phyloP scores from a whole-genome alignment of 352 stramenopile species.

The Phytopythium aichiense region DNA sequence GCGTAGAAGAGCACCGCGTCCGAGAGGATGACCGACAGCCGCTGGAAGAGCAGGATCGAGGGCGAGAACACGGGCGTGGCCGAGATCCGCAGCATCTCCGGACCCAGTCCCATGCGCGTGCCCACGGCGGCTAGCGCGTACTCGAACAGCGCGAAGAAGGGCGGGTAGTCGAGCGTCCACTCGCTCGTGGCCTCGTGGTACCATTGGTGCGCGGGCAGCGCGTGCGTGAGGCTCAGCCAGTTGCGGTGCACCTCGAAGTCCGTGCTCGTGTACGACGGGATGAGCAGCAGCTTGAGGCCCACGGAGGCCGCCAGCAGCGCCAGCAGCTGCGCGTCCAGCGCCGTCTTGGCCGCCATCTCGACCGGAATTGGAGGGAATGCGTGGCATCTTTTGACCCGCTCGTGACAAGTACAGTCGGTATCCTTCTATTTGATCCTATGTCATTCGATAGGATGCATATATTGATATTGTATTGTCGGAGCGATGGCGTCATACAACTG shows the following conservation, averaged over 20 bases:
- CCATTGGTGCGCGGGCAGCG: conserved; percentile 87
- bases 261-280: conserved; percentile 93
- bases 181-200: conserved; percentile 95
- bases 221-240: conserved; percentile 95
- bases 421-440: background rate
- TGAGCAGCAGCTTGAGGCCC: conserved; percentile 86
- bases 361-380: background rate
- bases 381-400: background rate
- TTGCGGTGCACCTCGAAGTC: conserved; percentile 99
- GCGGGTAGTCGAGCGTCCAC: conserved; percentile 99
- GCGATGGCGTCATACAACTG: background rate
- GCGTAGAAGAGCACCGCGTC: conserved; percentile 90
- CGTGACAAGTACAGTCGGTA: background rate
- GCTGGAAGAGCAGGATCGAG: conserved; percentile 88
- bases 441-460: background rate
- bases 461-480: background rate
- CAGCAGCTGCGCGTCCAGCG: conserved; percentile 34
- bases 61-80: conserved; percentile 49
- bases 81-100: conserved; percentile 62
- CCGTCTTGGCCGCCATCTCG: background rate
- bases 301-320: conserved; percentile 49
- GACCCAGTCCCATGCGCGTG: conserved; percentile 58
- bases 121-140: conserved; percentile 77
- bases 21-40: conserved; percentile 88
- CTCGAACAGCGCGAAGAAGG: conserved; percentile 97